phyloP scores from a whole-genome alignment of 2,329 filamentous ascomycete genomes.

The Monosporascus cannonballus region DNA sequence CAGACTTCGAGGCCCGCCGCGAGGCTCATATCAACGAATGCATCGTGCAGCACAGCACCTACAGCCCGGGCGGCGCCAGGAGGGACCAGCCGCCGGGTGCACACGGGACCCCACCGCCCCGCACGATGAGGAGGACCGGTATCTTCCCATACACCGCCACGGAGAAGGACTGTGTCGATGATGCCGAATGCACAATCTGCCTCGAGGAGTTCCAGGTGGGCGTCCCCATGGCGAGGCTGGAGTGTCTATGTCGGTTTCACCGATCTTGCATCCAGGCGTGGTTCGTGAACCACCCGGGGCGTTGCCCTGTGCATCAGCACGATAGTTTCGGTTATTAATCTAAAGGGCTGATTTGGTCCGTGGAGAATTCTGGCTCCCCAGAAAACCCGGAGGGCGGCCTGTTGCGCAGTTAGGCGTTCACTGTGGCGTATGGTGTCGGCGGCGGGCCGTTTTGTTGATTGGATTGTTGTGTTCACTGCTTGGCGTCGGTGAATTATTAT shows the following conservation, averaged over 20 bases:
- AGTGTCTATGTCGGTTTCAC: slow-evolving; percentile 63
- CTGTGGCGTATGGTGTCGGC: too few species aligned
- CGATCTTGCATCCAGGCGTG: slow-evolving; percentile 53
- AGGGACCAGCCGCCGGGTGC: slow-evolving; percentile 10
- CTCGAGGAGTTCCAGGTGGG: slow-evolving; percentile 60
- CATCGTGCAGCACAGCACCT: slow-evolving; percentile 49
- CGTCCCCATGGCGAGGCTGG: slow-evolving; percentile 57
- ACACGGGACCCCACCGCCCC: slow-evolving; percentile 22
- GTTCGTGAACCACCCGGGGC: slow-evolving; percentile 56
- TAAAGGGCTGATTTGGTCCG: background rate
- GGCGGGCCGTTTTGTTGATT: too few species aligned
- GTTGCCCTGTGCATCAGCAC: slow-evolving; percentile 62
- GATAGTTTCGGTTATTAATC: slow-evolving; percentile 48
- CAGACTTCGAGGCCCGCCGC: slow-evolving; percentile 48
- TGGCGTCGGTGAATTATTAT: too few species aligned
- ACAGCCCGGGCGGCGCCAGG: slow-evolving; percentile 27
- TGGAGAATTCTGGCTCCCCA: too few species aligned
- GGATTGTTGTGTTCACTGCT: too few species aligned
- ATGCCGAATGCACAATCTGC: slow-evolving; percentile 63
- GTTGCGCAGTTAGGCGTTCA: too few species aligned
- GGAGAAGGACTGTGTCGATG: slow-evolving; percentile 63
- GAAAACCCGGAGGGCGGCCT: too few species aligned
- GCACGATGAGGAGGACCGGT: slow-evolving; percentile 43
- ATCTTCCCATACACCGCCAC: slow-evolving; percentile 61
- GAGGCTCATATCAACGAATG: slow-evolving; percentile 55